phyloP scores from a whole-genome alignment of 306 rosid species.

The Benincasa hispida region DNA sequence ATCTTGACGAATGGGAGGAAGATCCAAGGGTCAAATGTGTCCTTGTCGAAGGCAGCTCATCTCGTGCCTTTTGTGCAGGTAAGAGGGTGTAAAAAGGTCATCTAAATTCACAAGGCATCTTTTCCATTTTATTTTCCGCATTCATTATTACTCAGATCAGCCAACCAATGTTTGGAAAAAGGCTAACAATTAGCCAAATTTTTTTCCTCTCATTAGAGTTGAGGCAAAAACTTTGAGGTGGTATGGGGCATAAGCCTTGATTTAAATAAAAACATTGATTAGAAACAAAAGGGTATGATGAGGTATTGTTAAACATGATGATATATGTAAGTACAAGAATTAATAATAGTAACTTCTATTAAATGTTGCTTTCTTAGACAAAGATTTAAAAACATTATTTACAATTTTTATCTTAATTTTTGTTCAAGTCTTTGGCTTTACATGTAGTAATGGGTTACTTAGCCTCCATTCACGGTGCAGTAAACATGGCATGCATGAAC shows the following conservation, averaged over 20 bases:
- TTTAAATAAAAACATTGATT: background rate
- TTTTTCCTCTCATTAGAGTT: background rate
- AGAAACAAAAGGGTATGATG: background rate
- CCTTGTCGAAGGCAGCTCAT: conserved; percentile 69
- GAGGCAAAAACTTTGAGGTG: background rate
- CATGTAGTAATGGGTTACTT: background rate
- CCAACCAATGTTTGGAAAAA: background rate
- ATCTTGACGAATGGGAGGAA: conserved; percentile 85
- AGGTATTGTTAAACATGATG: background rate
- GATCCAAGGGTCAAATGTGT: conserved; percentile 84
- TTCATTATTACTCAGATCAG: background rate
- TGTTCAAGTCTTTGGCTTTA: background rate
- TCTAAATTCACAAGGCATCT: background rate
- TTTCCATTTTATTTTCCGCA: background rate
- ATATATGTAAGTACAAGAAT: background rate
- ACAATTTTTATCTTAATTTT: background rate
- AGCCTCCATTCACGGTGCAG: background rate
- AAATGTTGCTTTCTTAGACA: background rate
- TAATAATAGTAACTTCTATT: background rate
- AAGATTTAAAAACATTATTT: background rate
- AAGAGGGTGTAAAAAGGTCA: conserved; percentile 9
- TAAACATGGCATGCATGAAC: background rate
- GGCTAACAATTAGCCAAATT: background rate
- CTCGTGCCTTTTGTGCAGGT: conserved; percentile 97
- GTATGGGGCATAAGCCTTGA: background rate